Base-by-base conservation (phyloP, 164 flowering plant species). In the Aristolochia contorta region DNA sequence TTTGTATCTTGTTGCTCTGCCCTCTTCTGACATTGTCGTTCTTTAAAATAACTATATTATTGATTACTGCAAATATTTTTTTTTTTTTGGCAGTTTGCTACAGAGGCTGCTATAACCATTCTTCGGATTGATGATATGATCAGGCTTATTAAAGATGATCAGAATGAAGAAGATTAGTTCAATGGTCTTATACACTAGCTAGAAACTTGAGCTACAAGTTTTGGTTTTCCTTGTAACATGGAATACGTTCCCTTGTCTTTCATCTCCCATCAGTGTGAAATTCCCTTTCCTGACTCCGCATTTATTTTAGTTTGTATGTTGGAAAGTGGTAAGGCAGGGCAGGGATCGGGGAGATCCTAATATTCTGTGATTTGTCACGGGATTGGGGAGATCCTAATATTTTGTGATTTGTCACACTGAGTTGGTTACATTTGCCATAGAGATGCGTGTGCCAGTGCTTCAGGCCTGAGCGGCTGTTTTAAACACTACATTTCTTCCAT, bases 121-220 rank as follows among this genome's bases (percentile, higher is more conserved):
- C 96, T 94, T 63, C 87, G 99, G 45, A 94, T 94, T 30, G 96
- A 91, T 62, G 97, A 89, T 72, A 90, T 91, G 97, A 94, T 94
- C 74, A 91, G 77, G 78, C 85, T 91, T 47, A 72, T 76, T 59
- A 94, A 94, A 72, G 99, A 94, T 60, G 99, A 93, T 60, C 76
- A 80, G 54, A 87, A 82, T 47, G 72, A 79, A 45, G 88, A 69
- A 21, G 69, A 65, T 6, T 47, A 54, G 5, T 5, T 27, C 30
- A 27, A 27, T 61, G 21, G 4, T n/a, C n/a, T n/a, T 27, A 13
- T 22, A 51, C 32, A n/a, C 20, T 13, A 23, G 56, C 10, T 14
- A 16, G 18, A 19, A 16, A 15, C 32, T 47, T 1, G 47, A 20
- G 47, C n/a, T 19, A 20, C 12, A 48, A 45, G 16, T 60, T 60